These are phyloP conservation scores for Cyclospora cayetanensis DNA, from an alignment of 169 alveolate species.

Conservation along the genomic window DNA sequence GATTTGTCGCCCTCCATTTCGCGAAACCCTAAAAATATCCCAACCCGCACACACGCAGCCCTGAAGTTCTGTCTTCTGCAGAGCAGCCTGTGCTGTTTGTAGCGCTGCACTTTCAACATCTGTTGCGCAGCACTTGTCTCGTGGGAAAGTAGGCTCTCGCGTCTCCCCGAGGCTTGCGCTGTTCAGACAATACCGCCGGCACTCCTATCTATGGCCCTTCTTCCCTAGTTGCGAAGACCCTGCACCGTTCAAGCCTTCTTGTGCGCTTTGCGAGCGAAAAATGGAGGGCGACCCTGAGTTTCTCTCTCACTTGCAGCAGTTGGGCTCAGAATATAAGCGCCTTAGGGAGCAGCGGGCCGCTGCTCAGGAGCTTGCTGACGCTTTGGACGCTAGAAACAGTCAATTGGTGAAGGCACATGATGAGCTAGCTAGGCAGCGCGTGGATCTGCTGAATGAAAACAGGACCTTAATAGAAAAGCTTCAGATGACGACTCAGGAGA, in stretches of 20 bases:
- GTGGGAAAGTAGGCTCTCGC: too few species aligned
- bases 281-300: conserved; percentile 60
- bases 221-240: too few species aligned
- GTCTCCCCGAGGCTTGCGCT: too few species aligned
- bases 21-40: too few species aligned
- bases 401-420: neutral
- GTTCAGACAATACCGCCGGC: neutral
- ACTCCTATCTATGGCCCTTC: neutral
- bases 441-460: conserved; percentile 36
- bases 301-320: conserved; percentile 39
- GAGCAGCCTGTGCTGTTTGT: too few species aligned
- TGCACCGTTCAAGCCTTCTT: too few species aligned
- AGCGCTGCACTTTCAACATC: too few species aligned
- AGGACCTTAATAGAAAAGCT: conserved; percentile 42
- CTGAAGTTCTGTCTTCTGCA: too few species aligned
- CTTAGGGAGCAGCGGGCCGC: conserved; percentile 43
- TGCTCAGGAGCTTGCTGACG: conserved; percentile 39
- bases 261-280: neutral
- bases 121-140: too few species aligned
- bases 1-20: too few species aligned
- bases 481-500: conserved; percentile 25
- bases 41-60: too few species aligned
- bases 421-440: conserved; percentile 44
- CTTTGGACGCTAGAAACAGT: neutral
- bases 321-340: conserved; percentile 43